Conservation (phyloP, 169 alveolate genomes). For the Cryptosporidium muris region DNA sequence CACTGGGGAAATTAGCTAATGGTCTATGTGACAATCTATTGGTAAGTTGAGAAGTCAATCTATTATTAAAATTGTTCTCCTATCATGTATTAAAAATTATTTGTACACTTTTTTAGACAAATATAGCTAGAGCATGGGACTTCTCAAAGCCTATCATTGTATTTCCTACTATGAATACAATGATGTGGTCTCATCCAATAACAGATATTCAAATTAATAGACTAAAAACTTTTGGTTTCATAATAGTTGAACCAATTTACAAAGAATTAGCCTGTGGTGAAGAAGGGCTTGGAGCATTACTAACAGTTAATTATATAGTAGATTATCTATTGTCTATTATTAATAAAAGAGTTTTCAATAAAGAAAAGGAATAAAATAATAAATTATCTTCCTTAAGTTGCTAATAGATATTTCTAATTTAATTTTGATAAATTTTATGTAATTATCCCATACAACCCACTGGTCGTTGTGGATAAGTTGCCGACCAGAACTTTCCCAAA, state of each 20-base stretch:
- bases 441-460: slow-evolving; percentile 68
- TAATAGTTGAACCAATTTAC: slow-evolving; percentile 76
- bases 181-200: slow-evolving; percentile 90
- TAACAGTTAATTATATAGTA: slow-evolving; percentile 31
- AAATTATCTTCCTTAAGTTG: neutral
- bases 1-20: slow-evolving; percentile 88
- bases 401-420: neutral
- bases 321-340: slow-evolving; percentile 7
- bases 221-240: slow-evolving; percentile 78
- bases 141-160: slow-evolving; percentile 84
- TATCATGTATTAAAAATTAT: neutral
- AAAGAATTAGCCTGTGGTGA: slow-evolving; percentile 88
- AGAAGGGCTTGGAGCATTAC: slow-evolving; percentile 77
- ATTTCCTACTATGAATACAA: slow-evolving; percentile 95
- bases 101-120: slow-evolving; percentile 77
- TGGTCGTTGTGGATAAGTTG: slow-evolving; percentile 52
- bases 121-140: slow-evolving; percentile 92
- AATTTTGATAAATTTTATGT: neutral
- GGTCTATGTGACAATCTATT: slow-evolving; percentile 92
- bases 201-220: slow-evolving; percentile 81
- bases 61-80: too few species aligned
- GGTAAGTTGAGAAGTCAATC: slow-evolving; percentile 70
- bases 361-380: neutral
- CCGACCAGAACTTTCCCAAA: slow-evolving; percentile 55
- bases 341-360: neutral